A percentile compares a stretch with the other conserved stretches of the same genome.
phyloP scores from a whole-genome alignment of 1,139 yeast genomes.

The Yamadazyma friedrichii region DNA sequence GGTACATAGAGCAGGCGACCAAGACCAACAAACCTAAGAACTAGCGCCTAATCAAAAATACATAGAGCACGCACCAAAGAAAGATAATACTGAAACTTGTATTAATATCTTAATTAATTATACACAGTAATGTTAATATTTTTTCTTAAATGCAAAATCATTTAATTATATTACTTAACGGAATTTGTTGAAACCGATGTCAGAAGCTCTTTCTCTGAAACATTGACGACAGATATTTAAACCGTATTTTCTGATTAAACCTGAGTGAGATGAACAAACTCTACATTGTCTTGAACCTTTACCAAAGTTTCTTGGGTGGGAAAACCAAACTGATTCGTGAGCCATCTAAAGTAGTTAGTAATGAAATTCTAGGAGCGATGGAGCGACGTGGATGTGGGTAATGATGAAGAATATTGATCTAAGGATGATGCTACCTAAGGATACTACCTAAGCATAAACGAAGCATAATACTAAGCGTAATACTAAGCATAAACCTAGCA shows the following conservation, averaged over 20 bases:
- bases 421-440: too few relatives aligned
- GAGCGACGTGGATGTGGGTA: not conserved
- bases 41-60: too few relatives aligned
- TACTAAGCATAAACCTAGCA: too few relatives aligned
- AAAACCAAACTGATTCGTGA: slow-evolving; percentile 99
- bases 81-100: slow-evolving; percentile 6
- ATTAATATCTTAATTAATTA: slow-evolving; percentile 18
- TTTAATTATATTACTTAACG: slow-evolving; percentile 55
- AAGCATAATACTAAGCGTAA: too few relatives aligned
- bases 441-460: too few relatives aligned
- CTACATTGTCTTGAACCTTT: slow-evolving; percentile 99
- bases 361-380: too few relatives aligned
- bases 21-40: too few relatives aligned
- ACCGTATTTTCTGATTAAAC: slow-evolving; percentile 99
- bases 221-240: slow-evolving; percentile 99
- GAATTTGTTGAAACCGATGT: slow-evolving; percentile 99
- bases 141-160: slow-evolving; percentile 10
- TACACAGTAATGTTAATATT: slow-evolving; percentile 21
- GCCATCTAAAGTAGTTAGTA: slow-evolving; percentile 72
- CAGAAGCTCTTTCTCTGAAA: slow-evolving; percentile 99
- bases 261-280: slow-evolving; percentile 98
- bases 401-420: not conserved
- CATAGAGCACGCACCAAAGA: not conserved
- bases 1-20: too few relatives aligned
- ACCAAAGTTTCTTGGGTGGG: slow-evolving; percentile 99